phyloP scores from a whole-genome alignment of 2,329 filamentous ascomycete species.

The Helicocarpus griseus region DNA sequence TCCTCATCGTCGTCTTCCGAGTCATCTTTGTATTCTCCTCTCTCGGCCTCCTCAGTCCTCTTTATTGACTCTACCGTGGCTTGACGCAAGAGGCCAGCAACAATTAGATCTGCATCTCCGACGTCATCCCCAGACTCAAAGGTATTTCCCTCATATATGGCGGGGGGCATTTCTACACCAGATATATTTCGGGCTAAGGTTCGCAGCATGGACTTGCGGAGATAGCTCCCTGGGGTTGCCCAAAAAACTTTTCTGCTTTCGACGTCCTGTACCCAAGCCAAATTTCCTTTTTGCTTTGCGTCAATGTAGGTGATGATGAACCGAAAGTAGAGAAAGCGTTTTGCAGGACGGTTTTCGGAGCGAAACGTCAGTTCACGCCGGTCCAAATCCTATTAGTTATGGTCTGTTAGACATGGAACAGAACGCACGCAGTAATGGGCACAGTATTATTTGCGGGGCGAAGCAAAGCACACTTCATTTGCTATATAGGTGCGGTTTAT shows the following conservation, averaged over 20 bases:
- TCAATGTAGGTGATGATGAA: conserved; percentile 5
- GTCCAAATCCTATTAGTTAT: conserved; percentile 7
- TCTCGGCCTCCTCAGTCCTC: no score
- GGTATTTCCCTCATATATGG: conserved; percentile 1
- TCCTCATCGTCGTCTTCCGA: no score
- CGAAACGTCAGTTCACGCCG: conserved; percentile 3
- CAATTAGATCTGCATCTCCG: no score
- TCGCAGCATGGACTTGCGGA: neutral
- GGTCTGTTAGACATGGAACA: neutral
- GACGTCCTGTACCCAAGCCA: neutral
- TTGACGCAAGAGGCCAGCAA: no score
- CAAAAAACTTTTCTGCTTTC: neutral
- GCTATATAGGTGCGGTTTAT: no score
- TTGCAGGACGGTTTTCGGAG: conserved; percentile 7
- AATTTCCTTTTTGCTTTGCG: neutral
- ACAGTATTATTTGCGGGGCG: no score
- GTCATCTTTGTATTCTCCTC: no score
- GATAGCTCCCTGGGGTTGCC: neutral
- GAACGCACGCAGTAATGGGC: no score
- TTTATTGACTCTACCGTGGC: no score
- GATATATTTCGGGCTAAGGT: neutral
- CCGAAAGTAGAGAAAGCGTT: conserved; percentile 9
- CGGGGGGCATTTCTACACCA: neutral
- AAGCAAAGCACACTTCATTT: no score
- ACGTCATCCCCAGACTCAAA: no score